phyloP scores from a whole-genome alignment of 306 rosid genomes.

The Castanospermum australe region DNA sequence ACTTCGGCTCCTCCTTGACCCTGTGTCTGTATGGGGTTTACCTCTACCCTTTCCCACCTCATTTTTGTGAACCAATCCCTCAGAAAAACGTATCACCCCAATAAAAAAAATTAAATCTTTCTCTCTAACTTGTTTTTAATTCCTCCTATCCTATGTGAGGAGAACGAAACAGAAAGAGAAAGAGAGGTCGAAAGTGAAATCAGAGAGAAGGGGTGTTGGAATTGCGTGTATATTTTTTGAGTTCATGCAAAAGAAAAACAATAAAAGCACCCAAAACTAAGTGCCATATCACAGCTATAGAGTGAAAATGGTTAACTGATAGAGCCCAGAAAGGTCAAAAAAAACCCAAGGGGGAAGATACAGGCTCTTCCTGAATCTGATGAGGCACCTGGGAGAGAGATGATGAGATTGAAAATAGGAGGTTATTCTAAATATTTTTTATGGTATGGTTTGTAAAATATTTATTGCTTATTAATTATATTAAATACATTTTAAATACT shows the following conservation, averaged over 20 bases:
- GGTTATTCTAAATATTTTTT: too few species aligned
- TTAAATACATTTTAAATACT: too few species aligned
- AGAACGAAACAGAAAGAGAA: too few species aligned
- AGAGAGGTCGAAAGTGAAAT: conserved; percentile 13
- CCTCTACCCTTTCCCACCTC: conserved; percentile 78
- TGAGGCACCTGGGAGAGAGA: neutral
- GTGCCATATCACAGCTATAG: neutral
- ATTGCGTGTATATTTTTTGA: neutral
- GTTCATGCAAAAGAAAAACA: conserved; percentile 35
- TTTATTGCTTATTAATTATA: too few species aligned
- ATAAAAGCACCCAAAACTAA: neutral
- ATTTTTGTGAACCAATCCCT: conserved; percentile 39
- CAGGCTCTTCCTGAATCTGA: neutral
- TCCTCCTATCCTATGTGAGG: too few species aligned
- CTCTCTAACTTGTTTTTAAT: too few species aligned
- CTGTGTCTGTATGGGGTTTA: conserved; percentile 24
- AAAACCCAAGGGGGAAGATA: neutral
- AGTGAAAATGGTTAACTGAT: neutral
- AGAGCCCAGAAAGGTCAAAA: neutral
- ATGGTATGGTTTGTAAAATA: too few species aligned
- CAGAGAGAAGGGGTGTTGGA: neutral
- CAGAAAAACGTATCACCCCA: conserved; percentile 22
- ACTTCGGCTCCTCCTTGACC: conserved; percentile 36
- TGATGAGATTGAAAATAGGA: neutral
- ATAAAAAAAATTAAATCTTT: neutral